These are phyloP conservation scores for Aciculosporium take DNA, from an alignment of 2,329 filamentous ascomycete genomes.

Conservation along the genomic window DNA sequence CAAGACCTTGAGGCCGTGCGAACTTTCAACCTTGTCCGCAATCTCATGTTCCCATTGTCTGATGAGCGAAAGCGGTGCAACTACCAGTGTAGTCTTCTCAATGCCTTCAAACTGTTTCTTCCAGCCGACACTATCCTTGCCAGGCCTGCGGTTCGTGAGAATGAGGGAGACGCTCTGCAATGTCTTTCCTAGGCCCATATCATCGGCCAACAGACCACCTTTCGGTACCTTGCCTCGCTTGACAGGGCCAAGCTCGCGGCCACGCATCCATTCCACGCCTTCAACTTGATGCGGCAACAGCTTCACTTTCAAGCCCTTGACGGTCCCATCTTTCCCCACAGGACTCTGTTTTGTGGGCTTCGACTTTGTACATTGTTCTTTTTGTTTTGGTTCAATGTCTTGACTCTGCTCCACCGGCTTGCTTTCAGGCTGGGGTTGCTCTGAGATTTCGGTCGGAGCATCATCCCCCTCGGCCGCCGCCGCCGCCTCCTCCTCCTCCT, in stretches of 20 bases:
- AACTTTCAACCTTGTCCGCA: conserved; percentile 58
- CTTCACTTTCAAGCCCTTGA: conserved; percentile 76
- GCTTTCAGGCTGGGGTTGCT: neutral
- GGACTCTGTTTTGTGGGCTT: conserved; percentile 5
- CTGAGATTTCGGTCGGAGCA: neutral
- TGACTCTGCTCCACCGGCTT: conserved; percentile 3
- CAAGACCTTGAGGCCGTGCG: conserved; percentile 61
- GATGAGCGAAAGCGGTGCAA: conserved; percentile 86
- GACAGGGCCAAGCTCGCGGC: conserved; percentile 73
- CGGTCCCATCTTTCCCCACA: conserved; percentile 31
- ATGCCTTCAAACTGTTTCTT: conserved; percentile 56
- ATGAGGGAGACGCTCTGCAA: conserved; percentile 85
- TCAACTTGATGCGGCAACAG: conserved; percentile 89
- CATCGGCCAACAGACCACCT: conserved; percentile 88
- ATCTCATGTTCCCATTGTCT: conserved; percentile 96
- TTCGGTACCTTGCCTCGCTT: conserved; percentile 75
- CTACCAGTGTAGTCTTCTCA: conserved; percentile 72
- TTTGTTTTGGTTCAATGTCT: conserved; percentile 10
- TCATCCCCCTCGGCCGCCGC: neutral
- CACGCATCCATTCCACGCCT: conserved; percentile 88
- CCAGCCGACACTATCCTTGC: conserved; percentile 40
- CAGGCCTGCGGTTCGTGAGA: conserved; percentile 62
- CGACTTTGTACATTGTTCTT: conserved; percentile 7
- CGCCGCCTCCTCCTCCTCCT: conserved; percentile 2
- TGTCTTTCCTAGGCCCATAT: conserved; percentile 96